Evolutionary conservation across 2,329 filamentous ascomycete genomes (phyloP), one percentile per base, ranked within the genome.

Genomic region (Penicillium expansum): DNA sequence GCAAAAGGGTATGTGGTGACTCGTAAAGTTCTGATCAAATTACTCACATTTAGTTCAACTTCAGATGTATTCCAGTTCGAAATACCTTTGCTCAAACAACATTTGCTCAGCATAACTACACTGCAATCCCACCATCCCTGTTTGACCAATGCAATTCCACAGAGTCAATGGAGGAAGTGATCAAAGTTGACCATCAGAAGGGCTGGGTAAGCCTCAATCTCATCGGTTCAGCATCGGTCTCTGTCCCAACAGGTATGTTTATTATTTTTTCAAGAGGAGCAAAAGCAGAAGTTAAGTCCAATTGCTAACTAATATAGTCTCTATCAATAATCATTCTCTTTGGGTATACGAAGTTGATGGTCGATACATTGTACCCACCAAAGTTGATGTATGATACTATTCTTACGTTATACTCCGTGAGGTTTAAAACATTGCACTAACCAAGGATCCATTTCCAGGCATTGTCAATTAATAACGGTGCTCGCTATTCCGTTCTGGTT

Each of bases 321-420:
- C 52, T n/a, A 48, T 57, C 27, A 52, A 57, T 20, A 53, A 48
- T 9, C 55, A 57, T 48, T 30, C 48, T 3, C 41, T 54, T 8
- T 57, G 55, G 55, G 30, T 57, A n/a, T 54, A 54, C 13, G 49
- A 54, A 22, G 38, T 57, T 16, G 55, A 57, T 38, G 55, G 55
- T 10, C 43, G 13, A 42, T 38, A 57, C 5, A 57, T 57, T 4
- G 24, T 48, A 11, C 55, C 55, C 3, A 32, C n/a, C 7, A 32
- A 48, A 37, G 49, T 48, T 22, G 30, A 57, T 38, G 44, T 49
- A 32, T n/a, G 52, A 43, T 16, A 20, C 10, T 20, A 11, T 16
- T n/a, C 13, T 4, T 11, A 14, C 6, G 5, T 7, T 8, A 8
- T 18, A 41, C 16, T 14, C 5, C 2, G 7, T 11, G 18, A 29